These are phyloP conservation scores for Comarum palustre DNA, from an alignment of 306 rosid genomes.

Conservation along the genomic window DNA sequence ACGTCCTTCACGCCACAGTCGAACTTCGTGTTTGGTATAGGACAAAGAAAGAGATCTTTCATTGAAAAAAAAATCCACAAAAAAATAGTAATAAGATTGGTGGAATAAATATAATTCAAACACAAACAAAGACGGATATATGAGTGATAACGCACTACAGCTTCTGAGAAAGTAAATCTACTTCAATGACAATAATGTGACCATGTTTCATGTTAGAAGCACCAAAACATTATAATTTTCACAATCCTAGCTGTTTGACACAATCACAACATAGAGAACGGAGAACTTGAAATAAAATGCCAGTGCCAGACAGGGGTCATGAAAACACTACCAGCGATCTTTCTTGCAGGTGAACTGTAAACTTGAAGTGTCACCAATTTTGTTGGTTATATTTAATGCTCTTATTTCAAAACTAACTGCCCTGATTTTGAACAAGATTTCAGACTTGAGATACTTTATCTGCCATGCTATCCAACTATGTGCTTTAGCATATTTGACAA, in stretches of 20 bases:
- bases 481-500: not conserved
- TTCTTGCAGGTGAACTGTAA: not conserved
- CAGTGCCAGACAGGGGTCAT: not conserved
- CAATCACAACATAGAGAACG: not conserved
- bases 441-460: not conserved
- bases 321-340: not conserved
- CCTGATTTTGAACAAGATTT: not conserved
- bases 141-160: slow-evolving; percentile 14
- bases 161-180: not conserved
- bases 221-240: not conserved
- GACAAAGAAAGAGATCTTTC: slow-evolving; percentile 43
- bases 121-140: not conserved
- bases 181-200: not conserved
- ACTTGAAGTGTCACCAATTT: not conserved
- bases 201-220: not conserved
- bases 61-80: slow-evolving; percentile 20
- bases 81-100: slow-evolving; percentile 7
- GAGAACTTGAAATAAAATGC: too few relatives aligned
- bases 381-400: not conserved
- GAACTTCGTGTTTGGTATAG: slow-evolving; percentile 72
- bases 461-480: not conserved
- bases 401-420: not conserved
- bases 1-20: slow-evolving; percentile 85
- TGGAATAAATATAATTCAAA: slow-evolving; percentile 1
- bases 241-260: not conserved